phyloP scores from a whole-genome alignment of 2,329 filamentous ascomycete species.

The Geosmithia flava region DNA sequence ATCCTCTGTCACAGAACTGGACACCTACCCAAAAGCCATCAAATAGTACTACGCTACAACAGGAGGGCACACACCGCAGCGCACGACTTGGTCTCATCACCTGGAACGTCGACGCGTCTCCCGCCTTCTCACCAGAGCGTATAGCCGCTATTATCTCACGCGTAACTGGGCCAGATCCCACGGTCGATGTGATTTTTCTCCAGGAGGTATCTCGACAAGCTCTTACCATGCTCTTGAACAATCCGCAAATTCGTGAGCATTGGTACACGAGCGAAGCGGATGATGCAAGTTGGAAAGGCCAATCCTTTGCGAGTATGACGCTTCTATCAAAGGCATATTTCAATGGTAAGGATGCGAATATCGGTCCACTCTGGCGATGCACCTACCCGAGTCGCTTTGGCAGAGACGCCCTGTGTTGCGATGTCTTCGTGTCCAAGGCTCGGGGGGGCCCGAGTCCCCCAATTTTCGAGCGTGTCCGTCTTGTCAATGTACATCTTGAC shows the following conservation, averaged over 20 bases:
- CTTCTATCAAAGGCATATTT: conserved; percentile 16
- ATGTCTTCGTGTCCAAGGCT: conserved; percentile 11
- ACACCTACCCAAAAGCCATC: not conserved
- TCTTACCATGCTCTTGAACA: conserved; percentile 10
- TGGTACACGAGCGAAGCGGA: conserved; percentile 19
- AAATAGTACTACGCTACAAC: not conserved
- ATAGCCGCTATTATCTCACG: conserved; percentile 13
- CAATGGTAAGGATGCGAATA: not conserved
- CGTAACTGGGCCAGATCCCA: conserved; percentile 6
- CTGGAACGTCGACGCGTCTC: conserved; percentile 18
- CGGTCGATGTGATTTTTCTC: conserved; percentile 18
- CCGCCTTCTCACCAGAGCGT: conserved; percentile 6
- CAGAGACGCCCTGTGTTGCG: conserved; percentile 21
- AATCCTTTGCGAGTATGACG: conserved; percentile 13
- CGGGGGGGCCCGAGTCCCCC: not conserved
- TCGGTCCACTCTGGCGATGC: conserved; percentile 18
- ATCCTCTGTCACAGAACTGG: not conserved
- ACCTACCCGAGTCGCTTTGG: conserved; percentile 15
- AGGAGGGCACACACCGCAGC: not conserved
- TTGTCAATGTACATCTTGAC: conserved; percentile 27
- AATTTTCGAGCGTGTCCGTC: conserved; percentile 8
- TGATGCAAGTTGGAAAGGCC: conserved; percentile 7
- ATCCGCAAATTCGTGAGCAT: conserved; percentile 10
- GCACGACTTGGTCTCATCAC: conserved; percentile 10
- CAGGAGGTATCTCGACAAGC: conserved; percentile 17